phyloP scores from a whole-genome alignment of 2,329 filamentous ascomycete species.

The Fusarium sp. region DNA sequence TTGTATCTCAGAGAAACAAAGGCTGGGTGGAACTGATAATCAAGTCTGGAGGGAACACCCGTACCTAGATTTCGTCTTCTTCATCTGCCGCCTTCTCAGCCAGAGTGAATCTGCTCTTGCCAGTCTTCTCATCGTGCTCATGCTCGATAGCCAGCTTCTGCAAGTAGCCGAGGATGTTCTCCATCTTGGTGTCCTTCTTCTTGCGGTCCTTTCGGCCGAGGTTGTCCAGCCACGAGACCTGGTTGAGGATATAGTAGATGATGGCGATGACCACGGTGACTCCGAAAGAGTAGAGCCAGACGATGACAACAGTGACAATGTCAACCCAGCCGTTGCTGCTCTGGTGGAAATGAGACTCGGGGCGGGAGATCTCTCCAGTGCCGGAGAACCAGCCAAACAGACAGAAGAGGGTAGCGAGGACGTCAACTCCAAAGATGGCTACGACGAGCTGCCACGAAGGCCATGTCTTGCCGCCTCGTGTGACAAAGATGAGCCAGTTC shows the following conservation, averaged over 20 bases:
- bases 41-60: too few relatives aligned
- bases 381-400: conserved; percentile 29
- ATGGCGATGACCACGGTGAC: conserved; percentile 30
- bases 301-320: conserved; percentile 21
- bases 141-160: conserved; percentile 33
- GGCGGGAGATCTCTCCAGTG: neutral
- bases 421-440: conserved; percentile 11
- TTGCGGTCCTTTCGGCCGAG: conserved; percentile 25
- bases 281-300: conserved; percentile 32
- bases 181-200: conserved; percentile 26
- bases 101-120: conserved; percentile 19
- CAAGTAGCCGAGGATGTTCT: conserved; percentile 24
- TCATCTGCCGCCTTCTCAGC: conserved; percentile 25
- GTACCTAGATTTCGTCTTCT: conserved; percentile 25
- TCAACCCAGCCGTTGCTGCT: conserved; percentile 32
- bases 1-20: too few relatives aligned
- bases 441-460: conserved; percentile 31
- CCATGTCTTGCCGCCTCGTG: conserved; percentile 26
- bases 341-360: conserved; percentile 12
- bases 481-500: conserved; percentile 37
- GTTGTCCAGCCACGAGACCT: conserved; percentile 29
- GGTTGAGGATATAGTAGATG: conserved; percentile 28
- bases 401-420: conserved; percentile 11
- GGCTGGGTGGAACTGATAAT: too few relatives aligned
- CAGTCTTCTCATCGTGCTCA: conserved; percentile 31